Conservation (phyloP, 495 filamentous ascomycete genomes). For the Talaromyces proteolyticus region DNA sequence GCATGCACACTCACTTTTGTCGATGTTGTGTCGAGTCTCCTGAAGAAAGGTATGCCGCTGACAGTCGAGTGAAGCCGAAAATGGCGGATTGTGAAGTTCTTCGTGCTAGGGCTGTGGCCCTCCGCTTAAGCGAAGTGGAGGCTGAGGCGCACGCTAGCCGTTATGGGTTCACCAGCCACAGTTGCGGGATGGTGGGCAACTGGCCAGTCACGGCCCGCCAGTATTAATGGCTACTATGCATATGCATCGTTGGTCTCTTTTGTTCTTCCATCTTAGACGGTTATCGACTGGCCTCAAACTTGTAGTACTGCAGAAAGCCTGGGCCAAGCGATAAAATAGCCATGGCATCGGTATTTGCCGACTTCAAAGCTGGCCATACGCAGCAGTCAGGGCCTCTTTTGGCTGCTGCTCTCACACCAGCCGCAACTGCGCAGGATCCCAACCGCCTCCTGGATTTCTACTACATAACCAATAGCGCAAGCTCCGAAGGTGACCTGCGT, state of each 20-base stretch:
- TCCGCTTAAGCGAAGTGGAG: constrained; percentile 41
- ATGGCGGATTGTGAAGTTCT: constrained; percentile 42
- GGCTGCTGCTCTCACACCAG: constrained; percentile 63
- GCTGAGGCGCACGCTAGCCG: constrained; percentile 19
- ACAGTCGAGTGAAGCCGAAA: constrained; percentile 28
- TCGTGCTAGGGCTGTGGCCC: constrained; percentile 43
- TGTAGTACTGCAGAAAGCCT: not conserved
- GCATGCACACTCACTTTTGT: constrained; percentile 36
- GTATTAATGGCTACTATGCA: no score
- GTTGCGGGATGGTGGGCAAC: constrained; percentile 1
- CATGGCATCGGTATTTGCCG: constrained; percentile 59
- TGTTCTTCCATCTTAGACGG: no score
- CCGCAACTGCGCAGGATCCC: constrained; percentile 48
- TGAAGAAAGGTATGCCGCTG: constrained; percentile 25
- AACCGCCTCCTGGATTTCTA: constrained; percentile 57
- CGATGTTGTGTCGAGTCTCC: constrained; percentile 48
- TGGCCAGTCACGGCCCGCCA: constrained; percentile 3
- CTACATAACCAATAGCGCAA: constrained; percentile 51
- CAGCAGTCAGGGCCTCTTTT: constrained; percentile 57
- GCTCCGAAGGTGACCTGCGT: constrained; percentile 53
- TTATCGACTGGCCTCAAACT: not conserved
- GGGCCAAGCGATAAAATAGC: not conserved
- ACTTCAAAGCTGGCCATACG: constrained; percentile 55
- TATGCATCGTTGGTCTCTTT: no score
- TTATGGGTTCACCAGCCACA: constrained; percentile 14